Base-by-base conservation (phyloP, 2,329 filamentous ascomycete genomes). In the Aspergillus proliferans region DNA sequence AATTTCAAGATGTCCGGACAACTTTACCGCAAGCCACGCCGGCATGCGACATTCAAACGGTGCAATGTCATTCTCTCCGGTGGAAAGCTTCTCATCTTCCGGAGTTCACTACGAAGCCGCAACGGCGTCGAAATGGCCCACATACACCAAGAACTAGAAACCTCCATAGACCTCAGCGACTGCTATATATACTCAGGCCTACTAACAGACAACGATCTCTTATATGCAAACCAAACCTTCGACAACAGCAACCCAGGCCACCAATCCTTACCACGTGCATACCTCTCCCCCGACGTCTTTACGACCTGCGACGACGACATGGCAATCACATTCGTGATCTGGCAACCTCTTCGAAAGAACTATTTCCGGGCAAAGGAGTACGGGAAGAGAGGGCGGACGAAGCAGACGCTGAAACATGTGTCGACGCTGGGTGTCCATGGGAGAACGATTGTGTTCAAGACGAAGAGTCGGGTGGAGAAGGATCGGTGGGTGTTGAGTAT, bases 401-500 rank as follows among this genome's bases (percentile, higher is more conserved):
- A 72, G 21, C 76, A 73, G 49, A 67, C 70, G 14, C 66, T 85
- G 49, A 81, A 76, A 52, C 68, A 80, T 36, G 83, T 86, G 1
- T 80, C 80, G 24, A 76, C 78, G 52, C 65, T 86, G 24, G 83
- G 83, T 9, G 75, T 76, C 6, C 78, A 79, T 26, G 83, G 83
- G 4, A 70, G 81, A 40, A 82, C 78, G 38, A 77, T 85, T 44
- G 83, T 86, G 10, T 86, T 86, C 61, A 82, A 83, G 59, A 78
- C 83, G 33, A 73, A 83, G 47, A 84, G 79, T 63, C 71, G 83
- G 8, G 76, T 82, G 1, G 83, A 86, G 64, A 76, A 83, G 52
- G 83, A 86, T 66, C 78, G 82, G 56, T 86, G 83, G 83, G 83
- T 86, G 21, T 66, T 85, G 62, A 81, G 76, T 33, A 80, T 86